phyloP scores from a whole-genome alignment of 176 grass and related monocot genomes.

The Bonia amplexicaulis region DNA sequence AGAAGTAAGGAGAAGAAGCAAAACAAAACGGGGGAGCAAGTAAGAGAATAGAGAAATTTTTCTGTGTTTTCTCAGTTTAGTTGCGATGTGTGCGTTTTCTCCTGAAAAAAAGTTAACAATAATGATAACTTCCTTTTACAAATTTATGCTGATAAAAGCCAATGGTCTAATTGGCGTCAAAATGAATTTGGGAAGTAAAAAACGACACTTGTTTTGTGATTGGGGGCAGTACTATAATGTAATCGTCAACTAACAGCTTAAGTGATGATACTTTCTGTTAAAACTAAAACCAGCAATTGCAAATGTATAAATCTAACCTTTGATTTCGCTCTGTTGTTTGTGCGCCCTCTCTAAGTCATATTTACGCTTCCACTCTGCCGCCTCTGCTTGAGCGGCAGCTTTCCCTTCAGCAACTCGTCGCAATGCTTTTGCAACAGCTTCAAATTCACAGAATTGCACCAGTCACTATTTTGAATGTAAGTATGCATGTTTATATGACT shows the following conservation, averaged over 20 bases:
- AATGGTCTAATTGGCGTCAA: background rate
- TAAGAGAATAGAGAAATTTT: too few relatives aligned
- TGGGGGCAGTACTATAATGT: background rate
- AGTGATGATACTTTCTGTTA: background rate
- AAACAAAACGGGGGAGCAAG: too few relatives aligned
- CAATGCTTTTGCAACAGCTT: constrained; percentile 97
- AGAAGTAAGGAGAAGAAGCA: too few relatives aligned
- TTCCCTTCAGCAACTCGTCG: constrained; percentile 87
- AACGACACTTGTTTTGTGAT: background rate
- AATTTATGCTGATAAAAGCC: background rate
- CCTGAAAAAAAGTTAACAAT: too few relatives aligned
- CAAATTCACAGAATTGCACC: constrained; percentile 20
- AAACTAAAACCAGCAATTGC: background rate
- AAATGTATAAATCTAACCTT: constrained; percentile 49
- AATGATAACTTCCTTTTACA: background rate
- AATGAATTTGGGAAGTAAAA: background rate
- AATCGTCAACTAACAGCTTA: background rate
- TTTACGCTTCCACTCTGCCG: constrained; percentile 87
- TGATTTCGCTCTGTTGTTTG: constrained; percentile 53
- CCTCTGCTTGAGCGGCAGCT: constrained; percentile 83
- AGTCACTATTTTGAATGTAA: constrained; percentile 19
- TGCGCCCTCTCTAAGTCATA: constrained; percentile 74
- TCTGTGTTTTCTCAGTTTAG: too few relatives aligned
- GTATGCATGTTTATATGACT: constrained; percentile 4
- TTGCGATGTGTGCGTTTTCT: too few relatives aligned